Evolutionary conservation across 2,329 filamentous ascomycete species (phyloP).

Genomic region (Ophiostoma pallidulum): DNA sequence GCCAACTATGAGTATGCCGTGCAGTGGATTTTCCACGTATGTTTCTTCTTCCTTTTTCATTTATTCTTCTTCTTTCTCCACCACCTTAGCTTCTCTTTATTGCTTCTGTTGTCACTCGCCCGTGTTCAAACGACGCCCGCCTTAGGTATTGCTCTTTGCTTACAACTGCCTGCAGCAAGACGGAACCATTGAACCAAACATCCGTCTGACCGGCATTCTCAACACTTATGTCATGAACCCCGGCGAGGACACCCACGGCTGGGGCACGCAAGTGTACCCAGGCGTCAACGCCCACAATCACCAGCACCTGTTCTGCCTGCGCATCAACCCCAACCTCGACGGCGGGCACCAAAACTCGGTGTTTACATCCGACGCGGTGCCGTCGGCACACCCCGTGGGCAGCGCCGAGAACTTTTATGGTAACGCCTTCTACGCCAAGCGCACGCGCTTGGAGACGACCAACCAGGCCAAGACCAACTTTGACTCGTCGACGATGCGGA

Average conservation of each 20-base stretch:
- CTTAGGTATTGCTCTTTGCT: no score
- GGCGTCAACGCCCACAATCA: slow-evolving; percentile 93
- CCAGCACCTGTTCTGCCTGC: slow-evolving; percentile 88
- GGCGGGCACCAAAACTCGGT: slow-evolving; percentile 77
- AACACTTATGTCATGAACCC: slow-evolving; percentile 81
- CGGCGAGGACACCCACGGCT: slow-evolving; percentile 72
- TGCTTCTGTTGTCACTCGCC: no score
- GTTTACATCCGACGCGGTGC: slow-evolving; percentile 69
- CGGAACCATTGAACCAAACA: slow-evolving; percentile 82
- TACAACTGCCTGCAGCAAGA: no score
- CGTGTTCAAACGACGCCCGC: no score
- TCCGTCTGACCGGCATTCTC: slow-evolving; percentile 83
- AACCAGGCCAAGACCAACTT: slow-evolving; percentile 67
- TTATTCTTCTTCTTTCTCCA: no score
- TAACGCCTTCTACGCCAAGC: slow-evolving; percentile 80
- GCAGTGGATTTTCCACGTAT: slow-evolving; percentile 22
- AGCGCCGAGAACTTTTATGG: slow-evolving; percentile 78
- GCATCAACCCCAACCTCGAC: slow-evolving; percentile 79
- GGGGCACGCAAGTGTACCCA: slow-evolving; percentile 86
- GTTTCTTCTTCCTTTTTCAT: no score
- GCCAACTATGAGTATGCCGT: slow-evolving; percentile 84
- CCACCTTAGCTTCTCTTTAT: no score
- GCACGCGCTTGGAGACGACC: slow-evolving; percentile 67
- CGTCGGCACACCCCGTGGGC: slow-evolving; percentile 64
- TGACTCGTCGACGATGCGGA: slow-evolving; percentile 65